Evolutionary conservation across 2,329 filamentous ascomycete genomes (phyloP).

Genomic region (Fusarium virguliforme): DNA sequence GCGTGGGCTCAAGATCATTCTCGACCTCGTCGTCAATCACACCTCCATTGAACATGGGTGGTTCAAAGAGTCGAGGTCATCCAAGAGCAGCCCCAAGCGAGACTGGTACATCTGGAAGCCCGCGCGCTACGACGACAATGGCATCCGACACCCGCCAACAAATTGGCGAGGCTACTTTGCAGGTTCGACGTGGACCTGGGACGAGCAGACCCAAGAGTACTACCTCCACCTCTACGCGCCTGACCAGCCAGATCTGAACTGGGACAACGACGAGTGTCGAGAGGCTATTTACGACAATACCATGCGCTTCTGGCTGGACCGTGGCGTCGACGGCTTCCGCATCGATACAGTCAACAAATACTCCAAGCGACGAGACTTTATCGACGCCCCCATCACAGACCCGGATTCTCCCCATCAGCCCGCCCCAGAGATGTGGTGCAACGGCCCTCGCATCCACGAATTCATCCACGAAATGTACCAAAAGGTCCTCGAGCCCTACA

Average conservation of each 20-base stretch:
- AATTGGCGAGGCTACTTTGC: slow-evolving; percentile 69
- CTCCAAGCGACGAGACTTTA: slow-evolving; percentile 72
- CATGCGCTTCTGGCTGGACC: slow-evolving; percentile 82
- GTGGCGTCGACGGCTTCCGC: slow-evolving; percentile 76
- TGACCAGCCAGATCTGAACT: slow-evolving; percentile 84
- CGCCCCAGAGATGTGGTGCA: slow-evolving; percentile 66
- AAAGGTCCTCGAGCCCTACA: slow-evolving; percentile 68
- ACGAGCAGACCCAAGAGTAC: slow-evolving; percentile 67
- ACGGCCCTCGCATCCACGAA: slow-evolving; percentile 75
- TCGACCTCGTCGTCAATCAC: slow-evolving; percentile 83
- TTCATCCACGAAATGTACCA: slow-evolving; percentile 73
- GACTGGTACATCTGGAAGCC: slow-evolving; percentile 79
- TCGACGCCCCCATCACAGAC: slow-evolving; percentile 66
- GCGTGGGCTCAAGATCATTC: slow-evolving; percentile 76
- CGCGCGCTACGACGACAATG: slow-evolving; percentile 67
- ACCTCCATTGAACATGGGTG: slow-evolving; percentile 71
- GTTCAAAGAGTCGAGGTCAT: slow-evolving; percentile 70
- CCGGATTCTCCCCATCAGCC: slow-evolving; percentile 59
- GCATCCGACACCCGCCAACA: slow-evolving; percentile 71
- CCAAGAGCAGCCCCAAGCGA: slow-evolving; percentile 67
- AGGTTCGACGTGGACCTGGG: slow-evolving; percentile 68
- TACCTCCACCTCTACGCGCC: slow-evolving; percentile 76
- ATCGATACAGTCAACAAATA: slow-evolving; percentile 80
- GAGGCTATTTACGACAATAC: slow-evolving; percentile 77
- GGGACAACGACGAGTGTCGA: slow-evolving; percentile 78